Base-by-base conservation (phyloP, 1,139 yeast species). In the Petasospora fabianii region DNA sequence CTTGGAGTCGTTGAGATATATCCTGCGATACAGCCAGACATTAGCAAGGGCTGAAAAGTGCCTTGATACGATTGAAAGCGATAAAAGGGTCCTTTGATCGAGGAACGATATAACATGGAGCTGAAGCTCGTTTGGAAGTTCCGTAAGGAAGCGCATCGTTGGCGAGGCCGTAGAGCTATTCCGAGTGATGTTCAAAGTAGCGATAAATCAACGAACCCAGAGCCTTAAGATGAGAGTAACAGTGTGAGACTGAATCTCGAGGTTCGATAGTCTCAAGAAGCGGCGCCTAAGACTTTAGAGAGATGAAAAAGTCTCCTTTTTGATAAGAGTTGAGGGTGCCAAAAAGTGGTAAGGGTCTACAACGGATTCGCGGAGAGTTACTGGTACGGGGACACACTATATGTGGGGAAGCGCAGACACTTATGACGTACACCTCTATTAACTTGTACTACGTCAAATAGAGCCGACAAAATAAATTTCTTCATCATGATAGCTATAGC, bases 1-100 rank as follows among this genome's bases (percentile, higher is more conserved):
- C 5, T 31, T 33, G 9, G 55, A 45, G 36, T 56, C 59, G 34
- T 54, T 55, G 10, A 56, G 42, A 30, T 56, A 56, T 7, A 56
- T 43, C 24, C 41, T 46, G 4, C 42, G 32, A 26, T 56, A 56
- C 2, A 56, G 3, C 43, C 41, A 26, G 3, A 35, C 27, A 2
- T 43, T 36, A 0, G 52, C 46, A 6, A 55, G 24, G 6, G 37
- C 8, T 19, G 50, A 43, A 24, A 50, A 47, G 3, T 37, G 28
- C 15, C 35, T 45, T 2, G 51, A 50, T 3, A 46, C 47, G 10
- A 39, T 17, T 1, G 50, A 19, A 2, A 49, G 16, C 0, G 12
- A 11, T 3, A 48, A 13, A 3, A 54, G 41, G 22, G 30, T 38
- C 12, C 13, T 7, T 21, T 36, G 41, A 4, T 22, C 4, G 5